Percentiles rank a stretch among this genome's conserved stretches.
Conservation (phyloP, 148 eudicot genomes). For the Rheum nobile region DNA sequence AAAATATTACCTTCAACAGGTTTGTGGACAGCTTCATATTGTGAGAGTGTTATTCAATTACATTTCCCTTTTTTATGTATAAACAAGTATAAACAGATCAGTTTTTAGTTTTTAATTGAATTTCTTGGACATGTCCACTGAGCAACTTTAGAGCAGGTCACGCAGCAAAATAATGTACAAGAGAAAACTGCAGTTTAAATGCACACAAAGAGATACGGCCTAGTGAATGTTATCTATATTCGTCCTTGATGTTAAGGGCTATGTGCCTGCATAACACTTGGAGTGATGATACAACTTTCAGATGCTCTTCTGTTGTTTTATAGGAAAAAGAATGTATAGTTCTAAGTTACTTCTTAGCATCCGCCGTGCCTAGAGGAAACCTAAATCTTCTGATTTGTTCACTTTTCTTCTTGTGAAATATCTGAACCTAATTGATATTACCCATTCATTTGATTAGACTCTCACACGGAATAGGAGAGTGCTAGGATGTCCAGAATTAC, state of each 20-base stretch:
- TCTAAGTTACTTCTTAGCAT: neutral
- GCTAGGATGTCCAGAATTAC: neutral
- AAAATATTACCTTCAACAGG: constrained; percentile 88
- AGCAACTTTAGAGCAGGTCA: neutral
- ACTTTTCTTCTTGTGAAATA: neutral
- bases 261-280: neutral
- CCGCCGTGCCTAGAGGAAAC: neutral
- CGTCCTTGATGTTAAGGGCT: neutral
- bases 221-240: neutral
- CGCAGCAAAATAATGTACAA: neutral
- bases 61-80: neutral
- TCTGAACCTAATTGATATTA: neutral
- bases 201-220: neutral
- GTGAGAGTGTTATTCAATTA: neutral
- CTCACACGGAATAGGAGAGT: neutral
- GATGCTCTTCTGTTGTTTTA: neutral
- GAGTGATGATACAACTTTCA: neutral
- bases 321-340: neutral
- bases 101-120: neutral
- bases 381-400: neutral
- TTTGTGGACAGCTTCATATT: constrained; percentile 13
- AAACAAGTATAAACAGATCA: neutral
- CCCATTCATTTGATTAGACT: neutral
- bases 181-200: neutral
- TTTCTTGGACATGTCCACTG: neutral